A percentile compares a stretch with the other conserved stretches of the same genome.
Evolutionary conservation across 768 basidiomycete genomes (phyloP).

Genomic region (Calocera cornea): DNA sequence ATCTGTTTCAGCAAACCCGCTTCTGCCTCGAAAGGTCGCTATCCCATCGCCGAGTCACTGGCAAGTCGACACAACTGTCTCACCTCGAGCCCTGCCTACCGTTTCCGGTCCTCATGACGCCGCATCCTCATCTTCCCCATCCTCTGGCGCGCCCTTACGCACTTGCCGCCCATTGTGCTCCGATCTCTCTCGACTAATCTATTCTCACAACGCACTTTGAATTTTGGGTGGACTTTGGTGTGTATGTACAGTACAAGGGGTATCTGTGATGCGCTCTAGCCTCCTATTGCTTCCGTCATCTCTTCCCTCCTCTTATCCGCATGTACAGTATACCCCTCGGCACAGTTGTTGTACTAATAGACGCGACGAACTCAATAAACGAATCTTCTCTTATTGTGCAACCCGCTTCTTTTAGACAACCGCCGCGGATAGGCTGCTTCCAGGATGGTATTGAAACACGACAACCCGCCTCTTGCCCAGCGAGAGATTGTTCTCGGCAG

Average conservation of each 20-base stretch:
- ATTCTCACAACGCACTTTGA: not conserved
- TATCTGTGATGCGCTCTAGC: slow-evolving; percentile 3
- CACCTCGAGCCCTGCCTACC: no score
- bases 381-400: not conserved
- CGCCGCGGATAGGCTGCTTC: not conserved
- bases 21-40: not conserved
- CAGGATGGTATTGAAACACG: not conserved
- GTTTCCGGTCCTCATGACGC: not conserved
- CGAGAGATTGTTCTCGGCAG: not conserved
- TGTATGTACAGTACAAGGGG: not conserved
- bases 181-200: not conserved
- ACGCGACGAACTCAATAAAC: not conserved
- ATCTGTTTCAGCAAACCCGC: not conserved
- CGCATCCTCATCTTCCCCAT: not conserved
- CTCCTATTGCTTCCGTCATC: not conserved
- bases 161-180: not conserved
- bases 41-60: no score
- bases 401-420: not conserved
- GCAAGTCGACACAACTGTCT: no score
- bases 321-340: slow-evolving; percentile 1
- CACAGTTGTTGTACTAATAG: slow-evolving; percentile 4
- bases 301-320: not conserved
- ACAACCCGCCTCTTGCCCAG: not conserved
- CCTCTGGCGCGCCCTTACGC: not conserved
- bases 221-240: not conserved